Evolutionary conservation across 192 early-diverging fungal genomes (phyloP).

Genomic region (Backusella mclennaniae): DNA sequence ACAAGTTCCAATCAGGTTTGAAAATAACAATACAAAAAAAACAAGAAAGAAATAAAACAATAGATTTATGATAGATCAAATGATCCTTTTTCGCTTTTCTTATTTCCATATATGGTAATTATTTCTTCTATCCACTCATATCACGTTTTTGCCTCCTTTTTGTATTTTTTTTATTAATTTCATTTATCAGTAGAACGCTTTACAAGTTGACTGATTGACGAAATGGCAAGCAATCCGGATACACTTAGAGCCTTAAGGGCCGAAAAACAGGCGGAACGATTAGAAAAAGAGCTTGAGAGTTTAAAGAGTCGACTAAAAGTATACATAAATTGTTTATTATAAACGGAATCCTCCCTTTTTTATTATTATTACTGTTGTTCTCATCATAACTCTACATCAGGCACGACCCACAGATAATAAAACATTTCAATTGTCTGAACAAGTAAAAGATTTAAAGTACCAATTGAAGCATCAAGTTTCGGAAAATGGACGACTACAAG

Average conservation of each 20-base stretch:
- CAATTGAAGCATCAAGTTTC: conserved; percentile 11
- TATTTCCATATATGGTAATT: neutral
- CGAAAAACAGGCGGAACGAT: conserved; percentile 22
- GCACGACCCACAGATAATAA: neutral
- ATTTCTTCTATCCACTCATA: neutral
- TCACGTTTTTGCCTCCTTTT: conserved; percentile 1
- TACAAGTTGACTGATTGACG: neutral
- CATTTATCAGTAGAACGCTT: neutral
- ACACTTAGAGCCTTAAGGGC: conserved; percentile 8
- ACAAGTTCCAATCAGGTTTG: neutral
- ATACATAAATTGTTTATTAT: neutral
- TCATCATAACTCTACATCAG: neutral
- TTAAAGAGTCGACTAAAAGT: conserved; percentile 22
- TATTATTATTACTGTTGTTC: neutral
- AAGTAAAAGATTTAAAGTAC: conserved; percentile 20
- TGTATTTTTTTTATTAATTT: too few species aligned
- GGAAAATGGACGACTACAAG: conserved; percentile 21
- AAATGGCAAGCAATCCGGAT: conserved; percentile 10
- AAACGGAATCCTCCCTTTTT: too few species aligned
- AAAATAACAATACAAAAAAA: neutral
- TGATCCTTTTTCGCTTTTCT: too few species aligned
- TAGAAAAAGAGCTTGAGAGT: conserved; percentile 27
- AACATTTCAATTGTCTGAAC: conserved; percentile 29
- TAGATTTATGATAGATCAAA: too few species aligned
- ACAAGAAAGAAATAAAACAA: too few species aligned